These are phyloP conservation scores for Kazachstania kunashirensis DNA, from an alignment of 805 yeast species.

Conservation along the genomic window DNA sequence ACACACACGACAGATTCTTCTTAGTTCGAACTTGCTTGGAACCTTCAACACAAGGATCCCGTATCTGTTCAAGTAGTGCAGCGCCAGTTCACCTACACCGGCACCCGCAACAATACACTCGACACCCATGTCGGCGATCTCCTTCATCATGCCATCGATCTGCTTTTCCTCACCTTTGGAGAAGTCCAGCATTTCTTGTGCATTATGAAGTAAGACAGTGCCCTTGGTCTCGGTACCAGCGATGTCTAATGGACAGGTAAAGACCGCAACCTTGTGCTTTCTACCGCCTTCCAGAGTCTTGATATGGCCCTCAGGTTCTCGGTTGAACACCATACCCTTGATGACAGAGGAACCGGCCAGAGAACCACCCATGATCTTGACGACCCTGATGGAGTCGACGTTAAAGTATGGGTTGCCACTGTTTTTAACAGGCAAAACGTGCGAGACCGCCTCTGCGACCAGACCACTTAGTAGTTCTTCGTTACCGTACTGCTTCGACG, in stretches of 20 bases:
- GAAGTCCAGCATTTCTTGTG: conserved; percentile 93
- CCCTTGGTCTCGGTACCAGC: conserved; percentile 98
- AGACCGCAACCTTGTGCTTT: conserved; percentile 81
- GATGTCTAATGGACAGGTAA: conserved; percentile 88
- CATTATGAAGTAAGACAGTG: conserved; percentile 89
- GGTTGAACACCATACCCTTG: conserved; percentile 96
- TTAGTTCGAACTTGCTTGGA: conserved; percentile 86
- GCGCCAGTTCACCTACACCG: conserved; percentile 83
- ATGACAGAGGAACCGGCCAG: conserved; percentile 66
- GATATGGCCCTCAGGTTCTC: conserved; percentile 90
- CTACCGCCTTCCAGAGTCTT: conserved; percentile 43
- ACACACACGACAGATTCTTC: conserved; percentile 91
- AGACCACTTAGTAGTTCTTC: conserved; percentile 70
- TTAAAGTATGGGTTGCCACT: conserved; percentile 43
- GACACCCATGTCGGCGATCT: conserved; percentile 75
- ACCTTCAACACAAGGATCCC: conserved; percentile 79
- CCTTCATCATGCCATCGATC: conserved; percentile 75
- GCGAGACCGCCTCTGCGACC: conserved; percentile 75
- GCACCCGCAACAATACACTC: conserved; percentile 91
- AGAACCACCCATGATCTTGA: conserved; percentile 90
- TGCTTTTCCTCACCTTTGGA: conserved; percentile 94
- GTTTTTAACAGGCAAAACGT: conserved; percentile 53
- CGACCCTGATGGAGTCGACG: conserved; percentile 90
- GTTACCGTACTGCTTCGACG: conserved; percentile 87
- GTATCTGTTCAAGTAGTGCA: conserved; percentile 84